Conservation (phyloP, 75 land plant genomes). For the Pinus taeda region DNA sequence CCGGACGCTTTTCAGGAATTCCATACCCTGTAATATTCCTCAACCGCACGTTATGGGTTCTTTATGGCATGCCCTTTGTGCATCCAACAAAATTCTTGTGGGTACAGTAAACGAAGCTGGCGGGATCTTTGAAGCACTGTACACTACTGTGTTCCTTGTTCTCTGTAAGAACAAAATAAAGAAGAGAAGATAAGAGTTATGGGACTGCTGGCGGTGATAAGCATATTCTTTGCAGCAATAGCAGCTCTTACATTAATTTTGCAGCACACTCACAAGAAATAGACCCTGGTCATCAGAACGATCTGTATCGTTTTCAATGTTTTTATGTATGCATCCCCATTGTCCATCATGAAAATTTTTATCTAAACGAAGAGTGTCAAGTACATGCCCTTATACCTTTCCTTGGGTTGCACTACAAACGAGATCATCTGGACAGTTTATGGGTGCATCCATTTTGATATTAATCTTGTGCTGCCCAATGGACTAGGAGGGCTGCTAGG, state of each 20-base stretch:
- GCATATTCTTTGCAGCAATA: background rate
- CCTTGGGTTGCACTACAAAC: slow-evolving; percentile 41
- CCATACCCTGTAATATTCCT: slow-evolving; percentile 68
- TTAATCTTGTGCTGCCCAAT: slow-evolving; percentile 13
- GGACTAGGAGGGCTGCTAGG: too few relatives aligned
- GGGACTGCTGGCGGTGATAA: slow-evolving; percentile 4
- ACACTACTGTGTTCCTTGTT: background rate
- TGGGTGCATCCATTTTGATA: slow-evolving; percentile 43
- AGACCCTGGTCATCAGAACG: slow-evolving; percentile 38
- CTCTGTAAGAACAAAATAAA: slow-evolving; percentile 23
- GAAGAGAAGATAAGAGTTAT: slow-evolving; percentile 21
- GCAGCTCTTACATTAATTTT: slow-evolving; percentile 16
- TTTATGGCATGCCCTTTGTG: too few relatives aligned
- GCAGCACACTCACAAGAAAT: slow-evolving; percentile 19
- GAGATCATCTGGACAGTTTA: slow-evolving; percentile 59
- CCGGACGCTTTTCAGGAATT: slow-evolving; percentile 55
- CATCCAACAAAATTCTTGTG: too few relatives aligned
- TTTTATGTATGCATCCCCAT: slow-evolving; percentile 62
- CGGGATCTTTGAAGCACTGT: slow-evolving; percentile 41
- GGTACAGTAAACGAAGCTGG: slow-evolving; percentile 68
- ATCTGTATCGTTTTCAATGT: slow-evolving; percentile 34
- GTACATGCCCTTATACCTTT: slow-evolving; percentile 61
- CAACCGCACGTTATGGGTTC: slow-evolving; percentile 63
- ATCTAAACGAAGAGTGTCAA: slow-evolving; percentile 47
- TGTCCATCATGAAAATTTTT: slow-evolving; percentile 54